These are phyloP conservation scores for Herpetomonas tarakana DNA, from an alignment of 208 protist species.

Conservation along the genomic window DNA sequence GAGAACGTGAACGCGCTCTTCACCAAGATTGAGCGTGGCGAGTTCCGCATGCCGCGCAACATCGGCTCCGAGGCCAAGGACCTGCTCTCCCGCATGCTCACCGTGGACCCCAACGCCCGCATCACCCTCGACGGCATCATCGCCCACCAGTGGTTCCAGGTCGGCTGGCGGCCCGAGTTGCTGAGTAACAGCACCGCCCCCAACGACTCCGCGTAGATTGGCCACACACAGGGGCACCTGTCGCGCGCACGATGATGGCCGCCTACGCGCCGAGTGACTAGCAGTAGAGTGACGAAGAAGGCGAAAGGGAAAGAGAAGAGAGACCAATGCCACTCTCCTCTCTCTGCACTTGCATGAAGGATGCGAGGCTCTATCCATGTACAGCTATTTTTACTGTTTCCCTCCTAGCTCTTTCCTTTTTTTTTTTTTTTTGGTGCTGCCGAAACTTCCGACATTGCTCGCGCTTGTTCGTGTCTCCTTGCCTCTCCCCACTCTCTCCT, in stretches of 20 bases:
- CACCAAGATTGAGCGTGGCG: constrained; percentile 86
- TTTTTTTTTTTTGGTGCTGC: constrained; percentile 22
- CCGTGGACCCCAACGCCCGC: constrained; percentile 71
- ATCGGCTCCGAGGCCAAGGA: constrained; percentile 65
- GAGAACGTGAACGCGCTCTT: constrained; percentile 90
- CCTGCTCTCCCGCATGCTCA: constrained; percentile 77
- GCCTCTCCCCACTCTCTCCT: not conserved
- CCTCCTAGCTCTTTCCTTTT: constrained; percentile 17
- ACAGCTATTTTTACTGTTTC: too few species aligned
- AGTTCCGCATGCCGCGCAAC: constrained; percentile 78
- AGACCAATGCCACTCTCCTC: too few species aligned
- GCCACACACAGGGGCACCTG: constrained; percentile 28
- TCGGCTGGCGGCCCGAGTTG: constrained; percentile 54
- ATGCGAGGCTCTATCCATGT: too few species aligned
- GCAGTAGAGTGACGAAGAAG: too few species aligned
- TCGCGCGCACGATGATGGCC: too few species aligned
- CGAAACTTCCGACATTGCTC: constrained; percentile 1
- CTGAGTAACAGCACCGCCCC: constrained; percentile 17
- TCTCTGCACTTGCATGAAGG: too few species aligned
- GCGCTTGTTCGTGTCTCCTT: constrained; percentile 1
- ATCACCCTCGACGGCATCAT: constrained; percentile 87
- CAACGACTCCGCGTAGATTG: constrained; percentile 22
- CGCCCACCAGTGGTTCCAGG: constrained; percentile 80
- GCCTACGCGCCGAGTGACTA: too few species aligned
- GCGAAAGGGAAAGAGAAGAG: too few species aligned